Percentiles rank a stretch among this genome's conserved stretches.
These are phyloP conservation scores for Mycena floridula DNA, from an alignment of 768 basidiomycete genomes.

Conservation along the genomic window DNA sequence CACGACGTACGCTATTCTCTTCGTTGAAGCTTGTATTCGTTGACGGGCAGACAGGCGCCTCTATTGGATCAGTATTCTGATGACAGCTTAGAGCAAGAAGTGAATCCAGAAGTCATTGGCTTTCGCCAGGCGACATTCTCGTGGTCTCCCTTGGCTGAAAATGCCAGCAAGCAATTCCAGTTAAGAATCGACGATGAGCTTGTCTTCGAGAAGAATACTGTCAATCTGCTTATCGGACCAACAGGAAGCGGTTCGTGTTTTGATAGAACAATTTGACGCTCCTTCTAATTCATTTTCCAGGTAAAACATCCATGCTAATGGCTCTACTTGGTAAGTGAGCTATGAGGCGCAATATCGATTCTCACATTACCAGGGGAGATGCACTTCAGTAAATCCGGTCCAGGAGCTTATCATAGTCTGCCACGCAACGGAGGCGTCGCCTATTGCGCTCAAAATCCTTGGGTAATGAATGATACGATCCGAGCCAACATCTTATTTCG, in stretches of 20 bases:
- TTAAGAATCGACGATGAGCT: slow-evolving; percentile 35
- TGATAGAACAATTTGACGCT: no score
- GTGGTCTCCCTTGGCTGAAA: slow-evolving; percentile 24
- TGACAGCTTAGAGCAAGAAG: not conserved
- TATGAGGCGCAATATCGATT: no score
- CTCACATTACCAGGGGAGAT: no score
- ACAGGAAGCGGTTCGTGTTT: slow-evolving; percentile 32
- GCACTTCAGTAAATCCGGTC: no score
- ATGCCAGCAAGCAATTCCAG: slow-evolving; percentile 27
- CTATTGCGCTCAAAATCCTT: slow-evolving; percentile 55
- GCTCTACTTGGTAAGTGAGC: no score
- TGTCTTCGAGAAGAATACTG: slow-evolving; percentile 32
- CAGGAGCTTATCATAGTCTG: no score
- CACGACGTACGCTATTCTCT: slow-evolving; percentile 18
- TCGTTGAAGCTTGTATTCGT: not conserved
- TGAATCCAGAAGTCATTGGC: slow-evolving; percentile 20
- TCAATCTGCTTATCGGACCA: slow-evolving; percentile 39
- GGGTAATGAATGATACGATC: slow-evolving; percentile 65
- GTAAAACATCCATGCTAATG: slow-evolving; percentile 44
- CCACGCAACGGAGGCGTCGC: no score
- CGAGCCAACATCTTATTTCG: slow-evolving; percentile 76
- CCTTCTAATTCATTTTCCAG: no score
- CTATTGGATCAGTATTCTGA: slow-evolving; percentile 21
- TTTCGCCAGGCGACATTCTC: slow-evolving; percentile 33
- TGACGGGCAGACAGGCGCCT: slow-evolving; percentile 15